These are phyloP conservation scores for Parvularia atlantis DNA, from an alignment of 78 protist genomes.

Conservation along the genomic window DNA sequence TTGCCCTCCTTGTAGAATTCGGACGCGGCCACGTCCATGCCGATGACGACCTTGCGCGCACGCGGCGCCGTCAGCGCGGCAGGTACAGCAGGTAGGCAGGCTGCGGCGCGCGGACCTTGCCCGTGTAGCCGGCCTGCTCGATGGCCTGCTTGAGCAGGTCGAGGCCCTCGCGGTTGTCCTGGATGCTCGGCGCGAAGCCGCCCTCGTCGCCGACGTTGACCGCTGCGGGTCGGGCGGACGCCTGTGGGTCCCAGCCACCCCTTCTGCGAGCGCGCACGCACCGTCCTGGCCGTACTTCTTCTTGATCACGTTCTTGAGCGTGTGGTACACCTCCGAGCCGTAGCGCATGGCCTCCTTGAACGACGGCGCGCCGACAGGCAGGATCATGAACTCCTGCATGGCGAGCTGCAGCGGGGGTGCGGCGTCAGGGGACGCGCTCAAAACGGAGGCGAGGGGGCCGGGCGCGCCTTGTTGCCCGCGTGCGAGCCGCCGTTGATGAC, in stretches of 20 bases:
- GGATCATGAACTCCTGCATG: slow-evolving; percentile 87
- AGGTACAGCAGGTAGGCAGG: too few relatives aligned
- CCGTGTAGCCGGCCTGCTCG: slow-evolving; percentile 90
- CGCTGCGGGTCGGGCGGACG: too few relatives aligned
- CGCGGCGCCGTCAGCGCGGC: background rate
- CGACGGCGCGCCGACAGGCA: slow-evolving; percentile 77
- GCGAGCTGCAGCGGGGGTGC: too few relatives aligned
- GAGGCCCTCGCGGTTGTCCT: slow-evolving; percentile 85
- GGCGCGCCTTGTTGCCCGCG: slow-evolving; percentile 96
- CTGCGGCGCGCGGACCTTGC: slow-evolving; percentile 30
- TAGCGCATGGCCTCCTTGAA: slow-evolving; percentile 89
- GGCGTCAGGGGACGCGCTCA: background rate
- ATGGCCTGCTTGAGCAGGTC: slow-evolving; percentile 83
- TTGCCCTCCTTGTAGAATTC: slow-evolving; percentile 79
- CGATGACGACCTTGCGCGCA: slow-evolving; percentile 54
- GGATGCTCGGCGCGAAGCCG: slow-evolving; percentile 96
- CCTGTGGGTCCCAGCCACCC: too few relatives aligned
- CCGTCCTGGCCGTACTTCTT: slow-evolving; percentile 31
- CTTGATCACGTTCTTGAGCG: slow-evolving; percentile 72
- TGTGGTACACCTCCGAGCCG: slow-evolving; percentile 95
- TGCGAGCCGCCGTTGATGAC: slow-evolving; percentile 99
- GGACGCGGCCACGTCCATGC: slow-evolving; percentile 95
- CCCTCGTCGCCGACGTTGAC: slow-evolving; percentile 99
- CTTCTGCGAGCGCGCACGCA: too few relatives aligned
- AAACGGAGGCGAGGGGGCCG: slow-evolving; percentile 96